Conservation (phyloP, 768 basidiomycete species). For the Trametes cinnabarina region DNA sequence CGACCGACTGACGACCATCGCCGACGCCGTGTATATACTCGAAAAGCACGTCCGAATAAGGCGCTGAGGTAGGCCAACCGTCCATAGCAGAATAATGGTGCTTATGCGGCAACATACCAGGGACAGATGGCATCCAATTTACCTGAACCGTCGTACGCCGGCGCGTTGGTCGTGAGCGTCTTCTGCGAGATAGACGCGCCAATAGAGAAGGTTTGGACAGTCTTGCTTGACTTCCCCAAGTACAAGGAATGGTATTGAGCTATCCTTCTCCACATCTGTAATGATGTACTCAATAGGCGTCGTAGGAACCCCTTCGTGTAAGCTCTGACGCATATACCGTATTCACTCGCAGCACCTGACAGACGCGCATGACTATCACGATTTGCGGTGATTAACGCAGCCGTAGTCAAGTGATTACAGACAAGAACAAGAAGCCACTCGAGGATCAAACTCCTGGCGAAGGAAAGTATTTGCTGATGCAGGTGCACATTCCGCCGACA, state of each 20-base stretch:
- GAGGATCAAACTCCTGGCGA: slow-evolving; percentile 47
- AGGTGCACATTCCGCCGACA: slow-evolving; percentile 57
- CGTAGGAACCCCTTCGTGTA: slow-evolving; percentile 71
- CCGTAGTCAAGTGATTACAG: slow-evolving; percentile 48
- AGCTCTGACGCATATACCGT: slow-evolving; percentile 19
- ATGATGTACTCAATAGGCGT: too few species aligned
- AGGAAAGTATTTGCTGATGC: slow-evolving; percentile 49
- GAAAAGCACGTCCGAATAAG: too few species aligned
- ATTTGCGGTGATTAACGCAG: slow-evolving; percentile 27
- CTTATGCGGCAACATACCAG: too few species aligned
- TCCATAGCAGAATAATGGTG: too few species aligned
- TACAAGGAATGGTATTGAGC: slow-evolving; percentile 59
- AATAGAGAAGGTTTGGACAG: slow-evolving; percentile 56
- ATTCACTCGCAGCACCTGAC: not conserved
- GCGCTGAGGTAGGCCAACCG: too few species aligned
- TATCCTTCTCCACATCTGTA: not conserved
- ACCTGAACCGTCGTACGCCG: slow-evolving; percentile 40
- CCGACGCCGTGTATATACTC: too few species aligned
- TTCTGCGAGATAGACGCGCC: slow-evolving; percentile 61
- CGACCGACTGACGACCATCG: too few species aligned
- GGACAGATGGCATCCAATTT: slow-evolving; percentile 21
- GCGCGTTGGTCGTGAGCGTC: slow-evolving; percentile 48
- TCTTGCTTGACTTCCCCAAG: slow-evolving; percentile 56
- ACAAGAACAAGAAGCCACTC: slow-evolving; percentile 41
- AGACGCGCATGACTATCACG: not conserved